These are phyloP conservation scores for Panaeolus cyanescens DNA, from an alignment of 768 basidiomycete genomes.

Conservation along the genomic window DNA sequence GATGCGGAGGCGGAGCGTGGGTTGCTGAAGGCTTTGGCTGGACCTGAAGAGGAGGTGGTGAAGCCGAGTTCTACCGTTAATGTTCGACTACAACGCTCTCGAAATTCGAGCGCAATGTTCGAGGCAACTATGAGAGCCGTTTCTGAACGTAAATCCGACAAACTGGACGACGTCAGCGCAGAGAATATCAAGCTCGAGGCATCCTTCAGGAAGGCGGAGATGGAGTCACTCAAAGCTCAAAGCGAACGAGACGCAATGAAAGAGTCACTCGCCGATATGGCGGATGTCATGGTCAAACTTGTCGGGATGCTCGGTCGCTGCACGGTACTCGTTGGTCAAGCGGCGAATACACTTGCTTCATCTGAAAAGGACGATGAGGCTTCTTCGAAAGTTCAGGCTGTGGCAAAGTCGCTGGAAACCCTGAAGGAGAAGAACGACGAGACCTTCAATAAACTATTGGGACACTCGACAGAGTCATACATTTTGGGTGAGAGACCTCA, in stretches of 20 bases:
- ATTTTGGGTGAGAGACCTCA: conserved; percentile 36
- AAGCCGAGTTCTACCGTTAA: conserved; percentile 60
- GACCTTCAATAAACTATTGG: conserved; percentile 65
- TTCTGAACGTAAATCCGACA: conserved; percentile 77
- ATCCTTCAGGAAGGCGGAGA: conserved; percentile 62
- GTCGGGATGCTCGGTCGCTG: conserved; percentile 81
- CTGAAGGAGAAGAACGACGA: conserved; percentile 72
- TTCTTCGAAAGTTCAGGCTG: conserved; percentile 38
- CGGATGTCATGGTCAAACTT: conserved; percentile 67
- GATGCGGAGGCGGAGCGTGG: conserved; percentile 71
- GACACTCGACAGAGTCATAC: conserved; percentile 67
- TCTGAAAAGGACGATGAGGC: conserved; percentile 33
- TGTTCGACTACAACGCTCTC: conserved; percentile 62
- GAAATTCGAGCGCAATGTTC: conserved; percentile 79
- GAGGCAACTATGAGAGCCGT: conserved; percentile 85
- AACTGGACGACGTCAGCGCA: conserved; percentile 68
- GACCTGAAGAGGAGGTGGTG: conserved; percentile 69
- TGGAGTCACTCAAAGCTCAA: conserved; percentile 69
- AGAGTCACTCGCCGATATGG: conserved; percentile 64
- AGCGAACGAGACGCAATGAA: conserved; percentile 65
- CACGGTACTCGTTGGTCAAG: conserved; percentile 70
- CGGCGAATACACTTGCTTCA: conserved; percentile 38
- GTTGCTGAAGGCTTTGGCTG: conserved; percentile 65
- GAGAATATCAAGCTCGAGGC: conserved; percentile 77
- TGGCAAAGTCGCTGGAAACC: conserved; percentile 52